Percentiles rank a stretch among this genome's conserved stretches.
phyloP scores from a whole-genome alignment of 768 basidiomycete genomes.

The Asterophora lycoperdoides region DNA sequence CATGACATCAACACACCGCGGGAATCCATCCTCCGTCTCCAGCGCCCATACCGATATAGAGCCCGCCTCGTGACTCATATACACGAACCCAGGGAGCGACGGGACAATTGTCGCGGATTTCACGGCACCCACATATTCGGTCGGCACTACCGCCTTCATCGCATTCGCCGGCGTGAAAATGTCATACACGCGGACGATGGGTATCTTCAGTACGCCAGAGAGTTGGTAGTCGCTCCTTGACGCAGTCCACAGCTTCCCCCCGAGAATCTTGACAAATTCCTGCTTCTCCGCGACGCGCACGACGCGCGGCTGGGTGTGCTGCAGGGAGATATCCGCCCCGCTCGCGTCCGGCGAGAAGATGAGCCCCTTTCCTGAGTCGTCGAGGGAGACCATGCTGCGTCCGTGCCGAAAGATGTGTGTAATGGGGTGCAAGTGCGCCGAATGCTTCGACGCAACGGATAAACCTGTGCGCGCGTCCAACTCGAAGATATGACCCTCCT shows the following conservation, averaged over 20 bases:
- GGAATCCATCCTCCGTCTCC: slow-evolving; percentile 49
- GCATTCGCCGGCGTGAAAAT: slow-evolving; percentile 55
- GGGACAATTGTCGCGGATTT: slow-evolving; percentile 77
- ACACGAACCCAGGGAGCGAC: slow-evolving; percentile 60
- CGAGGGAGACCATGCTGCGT: slow-evolving; percentile 70
- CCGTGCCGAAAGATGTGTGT: slow-evolving; percentile 72
- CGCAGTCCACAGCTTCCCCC: slow-evolving; percentile 82
- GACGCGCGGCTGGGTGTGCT: slow-evolving; percentile 48
- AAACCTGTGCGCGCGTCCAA: slow-evolving; percentile 63
- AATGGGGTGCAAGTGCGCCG: slow-evolving; percentile 63
- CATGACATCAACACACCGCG: slow-evolving; percentile 67
- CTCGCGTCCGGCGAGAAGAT: slow-evolving; percentile 57
- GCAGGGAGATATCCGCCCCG: slow-evolving; percentile 42
- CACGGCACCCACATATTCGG: slow-evolving; percentile 75
- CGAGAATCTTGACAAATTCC: slow-evolving; percentile 72
- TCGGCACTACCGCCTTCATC: slow-evolving; percentile 52
- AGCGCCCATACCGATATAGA: slow-evolving; percentile 79
- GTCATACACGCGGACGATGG: slow-evolving; percentile 81
- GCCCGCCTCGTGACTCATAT: slow-evolving; percentile 91
- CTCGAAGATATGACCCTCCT: slow-evolving; percentile 85
- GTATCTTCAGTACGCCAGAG: slow-evolving; percentile 41
- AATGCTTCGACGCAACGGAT: slow-evolving; percentile 53
- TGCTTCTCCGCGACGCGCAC: slow-evolving; percentile 76
- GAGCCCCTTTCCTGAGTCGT: slow-evolving; percentile 80
- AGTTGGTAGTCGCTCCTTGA: slow-evolving; percentile 47